phyloP scores from a whole-genome alignment of 495 filamentous ascomycete species.

The Penicillium pancosmium region DNA sequence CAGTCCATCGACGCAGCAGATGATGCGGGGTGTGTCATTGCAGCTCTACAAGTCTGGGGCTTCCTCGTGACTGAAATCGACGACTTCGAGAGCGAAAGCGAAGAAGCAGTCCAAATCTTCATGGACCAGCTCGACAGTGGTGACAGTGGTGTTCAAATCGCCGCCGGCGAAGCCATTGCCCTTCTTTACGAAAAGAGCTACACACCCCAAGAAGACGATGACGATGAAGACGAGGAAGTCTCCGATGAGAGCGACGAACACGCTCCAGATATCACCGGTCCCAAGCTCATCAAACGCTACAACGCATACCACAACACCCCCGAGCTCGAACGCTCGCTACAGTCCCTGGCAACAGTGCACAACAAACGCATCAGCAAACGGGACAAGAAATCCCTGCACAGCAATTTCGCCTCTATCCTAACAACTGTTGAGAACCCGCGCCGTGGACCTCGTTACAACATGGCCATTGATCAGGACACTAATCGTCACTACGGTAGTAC shows the following conservation, averaged over 20 bases:
- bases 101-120: constrained; percentile 79
- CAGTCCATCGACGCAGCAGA: constrained; percentile 73
- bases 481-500: constrained; percentile 76
- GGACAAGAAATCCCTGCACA: constrained; percentile 75
- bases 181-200: constrained; percentile 85
- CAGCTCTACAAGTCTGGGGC: constrained; percentile 87
- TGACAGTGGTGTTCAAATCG: constrained; percentile 76
- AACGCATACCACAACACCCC: constrained; percentile 57
- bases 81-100: constrained; percentile 73
- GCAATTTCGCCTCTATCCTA: constrained; percentile 78
- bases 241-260: constrained; percentile 53
- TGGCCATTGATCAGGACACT: constrained; percentile 71
- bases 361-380: constrained; percentile 75
- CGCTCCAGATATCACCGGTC: constrained; percentile 53
- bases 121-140: constrained; percentile 85
- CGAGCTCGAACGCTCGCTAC: constrained; percentile 55
- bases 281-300: constrained; percentile 65
- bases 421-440: constrained; percentile 80
- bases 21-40: constrained; percentile 73
- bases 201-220: constrained; percentile 61
- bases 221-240: constrained; percentile 58
- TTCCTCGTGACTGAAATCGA: constrained; percentile 82
- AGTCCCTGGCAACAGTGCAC: constrained; percentile 59
- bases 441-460: constrained; percentile 70
- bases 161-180: constrained; percentile 88